Conservation (phyloP, 345 rosid species). For the Acer saccharum region DNA sequence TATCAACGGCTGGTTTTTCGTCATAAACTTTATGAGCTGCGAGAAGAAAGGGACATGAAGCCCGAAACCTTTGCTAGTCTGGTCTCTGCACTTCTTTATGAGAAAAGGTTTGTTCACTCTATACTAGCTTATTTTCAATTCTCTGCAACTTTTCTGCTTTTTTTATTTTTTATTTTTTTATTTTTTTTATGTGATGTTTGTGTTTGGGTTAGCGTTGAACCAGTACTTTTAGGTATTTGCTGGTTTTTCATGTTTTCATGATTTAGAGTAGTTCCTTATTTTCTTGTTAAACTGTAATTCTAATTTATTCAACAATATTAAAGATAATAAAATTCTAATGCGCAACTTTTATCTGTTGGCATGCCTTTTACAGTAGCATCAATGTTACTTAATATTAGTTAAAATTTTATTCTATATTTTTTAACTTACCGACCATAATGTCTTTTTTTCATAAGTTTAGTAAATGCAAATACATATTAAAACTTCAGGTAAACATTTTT, state of each 20-base stretch:
- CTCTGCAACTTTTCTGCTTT: conserved; percentile 17
- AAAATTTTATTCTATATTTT: neutral
- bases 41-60: conserved; percentile 98
- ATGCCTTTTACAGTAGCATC: neutral
- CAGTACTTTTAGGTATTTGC: neutral
- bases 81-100: conserved; percentile 90
- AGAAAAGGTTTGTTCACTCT: conserved; percentile 67
- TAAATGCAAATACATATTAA: neutral
- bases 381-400: neutral
- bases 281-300: neutral
- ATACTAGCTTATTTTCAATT: neutral
- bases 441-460: neutral
- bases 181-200: neutral
- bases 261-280: neutral
- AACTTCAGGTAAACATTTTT: neutral
- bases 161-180: neutral
- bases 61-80: conserved; percentile 97
- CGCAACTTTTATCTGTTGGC: neutral
- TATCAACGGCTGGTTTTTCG: conserved; percentile 90
- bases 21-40: conserved; percentile 84
- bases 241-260: neutral
- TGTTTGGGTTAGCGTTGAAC: neutral
- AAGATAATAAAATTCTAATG: neutral
- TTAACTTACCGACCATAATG: neutral
- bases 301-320: neutral